Evolutionary conservation across 202 grass and related monocot species (phyloP).

Genomic region (Alloteropsis angusta): DNA sequence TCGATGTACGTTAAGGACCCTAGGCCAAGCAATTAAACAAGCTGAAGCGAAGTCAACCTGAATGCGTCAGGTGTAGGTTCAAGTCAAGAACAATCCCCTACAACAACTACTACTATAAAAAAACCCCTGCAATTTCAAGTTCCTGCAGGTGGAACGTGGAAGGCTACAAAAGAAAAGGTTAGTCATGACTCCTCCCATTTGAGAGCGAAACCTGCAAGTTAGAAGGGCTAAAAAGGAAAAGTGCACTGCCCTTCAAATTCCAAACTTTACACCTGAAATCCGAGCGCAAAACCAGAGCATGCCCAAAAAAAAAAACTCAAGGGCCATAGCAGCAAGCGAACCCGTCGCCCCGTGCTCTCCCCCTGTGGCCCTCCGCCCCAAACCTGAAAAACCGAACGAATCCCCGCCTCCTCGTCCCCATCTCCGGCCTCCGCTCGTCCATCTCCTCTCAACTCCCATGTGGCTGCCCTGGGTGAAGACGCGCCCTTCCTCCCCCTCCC

Average conservation of each 20-base stretch:
- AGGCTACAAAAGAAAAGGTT: not conserved
- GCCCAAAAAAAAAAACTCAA: not conserved
- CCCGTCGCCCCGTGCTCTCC: not conserved
- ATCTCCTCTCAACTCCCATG: constrained; percentile 57
- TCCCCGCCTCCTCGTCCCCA: constrained; percentile 2
- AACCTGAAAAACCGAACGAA: constrained; percentile 37
- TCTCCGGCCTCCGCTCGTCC: not conserved
- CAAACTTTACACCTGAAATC: not conserved
- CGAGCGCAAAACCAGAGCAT: constrained; percentile 12
- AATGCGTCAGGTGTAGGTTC: not conserved
- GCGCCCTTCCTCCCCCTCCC: constrained; percentile 28
- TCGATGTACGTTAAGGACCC: not conserved
- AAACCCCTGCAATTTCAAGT: no score
- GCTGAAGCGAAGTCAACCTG: not conserved
- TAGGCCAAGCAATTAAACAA: not conserved
- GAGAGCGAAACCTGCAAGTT: no score
- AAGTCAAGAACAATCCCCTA: no score
- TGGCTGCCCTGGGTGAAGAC: constrained; percentile 92
- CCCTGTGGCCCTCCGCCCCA: not conserved
- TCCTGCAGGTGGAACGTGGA: no score
- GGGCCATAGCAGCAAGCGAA: not conserved
- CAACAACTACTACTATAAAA: no score
- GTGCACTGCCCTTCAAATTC: not conserved
- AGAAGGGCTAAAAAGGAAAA: not conserved
- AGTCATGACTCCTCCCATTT: no score